Percentiles rank a stretch among this genome's conserved stretches.
Conservation (phyloP, 2,329 filamentous ascomycete species). For the Rhynchosporium agropyri region DNA sequence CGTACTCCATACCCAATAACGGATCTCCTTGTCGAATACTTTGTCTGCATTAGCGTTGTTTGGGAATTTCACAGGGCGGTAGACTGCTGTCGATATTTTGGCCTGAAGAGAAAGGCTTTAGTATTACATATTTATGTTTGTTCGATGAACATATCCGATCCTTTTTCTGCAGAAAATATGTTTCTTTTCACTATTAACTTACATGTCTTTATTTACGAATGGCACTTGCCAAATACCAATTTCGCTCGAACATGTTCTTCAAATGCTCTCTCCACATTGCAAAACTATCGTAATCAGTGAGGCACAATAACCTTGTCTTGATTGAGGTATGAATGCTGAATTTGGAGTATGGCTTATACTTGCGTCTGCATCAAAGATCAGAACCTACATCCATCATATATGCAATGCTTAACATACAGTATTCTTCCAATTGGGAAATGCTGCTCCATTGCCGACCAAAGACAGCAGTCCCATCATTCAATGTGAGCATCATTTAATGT, state of each 20-base stretch:
- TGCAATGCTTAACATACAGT: not conserved
- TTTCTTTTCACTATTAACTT: slow-evolving; percentile 6
- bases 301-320: not conserved
- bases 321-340: not conserved
- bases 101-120: slow-evolving; percentile 7
- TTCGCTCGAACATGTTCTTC: not conserved
- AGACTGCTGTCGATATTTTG: slow-evolving; percentile 8
- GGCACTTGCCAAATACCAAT: slow-evolving; percentile 6
- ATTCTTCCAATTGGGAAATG: not conserved
- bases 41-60: slow-evolving; percentile 26
- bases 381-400: not conserved
- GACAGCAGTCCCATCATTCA: not conserved
- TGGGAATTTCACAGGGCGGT: not conserved
- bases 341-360: not conserved
- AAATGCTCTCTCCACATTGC: not conserved
- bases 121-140: slow-evolving; percentile 1
- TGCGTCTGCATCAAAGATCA: not conserved
- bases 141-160: slow-evolving; percentile 13
- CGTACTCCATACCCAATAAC: slow-evolving; percentile 21
- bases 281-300: not conserved
- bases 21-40: slow-evolving; percentile 26
- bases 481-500: no score
- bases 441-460: slow-evolving; percentile 4
- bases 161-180: not conserved
- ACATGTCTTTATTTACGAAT: slow-evolving; percentile 15